These are phyloP conservation scores for Rhododendron molle DNA, from an alignment of 148 eudicot species.

Conservation along the genomic window DNA sequence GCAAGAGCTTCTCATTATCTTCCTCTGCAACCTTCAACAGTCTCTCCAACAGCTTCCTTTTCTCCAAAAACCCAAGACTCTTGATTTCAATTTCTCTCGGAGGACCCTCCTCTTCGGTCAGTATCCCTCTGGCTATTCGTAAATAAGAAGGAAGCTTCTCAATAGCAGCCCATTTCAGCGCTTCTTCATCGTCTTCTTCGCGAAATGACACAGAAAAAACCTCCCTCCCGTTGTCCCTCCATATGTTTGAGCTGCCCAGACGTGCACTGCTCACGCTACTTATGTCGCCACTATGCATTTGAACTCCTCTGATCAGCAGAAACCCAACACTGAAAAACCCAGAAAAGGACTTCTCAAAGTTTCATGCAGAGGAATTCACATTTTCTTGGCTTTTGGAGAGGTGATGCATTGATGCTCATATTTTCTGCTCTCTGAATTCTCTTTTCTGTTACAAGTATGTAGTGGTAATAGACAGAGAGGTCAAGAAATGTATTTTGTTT, in stretches of 20 bases:
- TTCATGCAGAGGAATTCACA: background rate
- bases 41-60: background rate
- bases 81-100: background rate
- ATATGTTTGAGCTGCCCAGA: background rate
- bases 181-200: background rate
- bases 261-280: background rate
- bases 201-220: background rate
- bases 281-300: background rate
- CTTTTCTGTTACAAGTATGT: background rate
- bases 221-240: background rate
- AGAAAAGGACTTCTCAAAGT: background rate
- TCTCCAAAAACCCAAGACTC: background rate
- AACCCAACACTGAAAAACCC: background rate
- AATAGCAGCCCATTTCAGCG: background rate
- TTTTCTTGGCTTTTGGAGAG: background rate
- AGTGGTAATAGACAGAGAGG: background rate
- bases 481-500: background rate
- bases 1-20: constrained; percentile 1
- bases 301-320: background rate
- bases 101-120: background rate
- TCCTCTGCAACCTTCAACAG: background rate
- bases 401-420: background rate
- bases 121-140: background rate
- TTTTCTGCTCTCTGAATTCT: background rate
- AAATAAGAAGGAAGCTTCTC: background rate